A percentile compares a stretch with the other conserved stretches of the same genome.
These are phyloP conservation scores for Blepharisma undulans DNA, from an alignment of 169 alveolate genomes.

Conservation along the genomic window DNA sequence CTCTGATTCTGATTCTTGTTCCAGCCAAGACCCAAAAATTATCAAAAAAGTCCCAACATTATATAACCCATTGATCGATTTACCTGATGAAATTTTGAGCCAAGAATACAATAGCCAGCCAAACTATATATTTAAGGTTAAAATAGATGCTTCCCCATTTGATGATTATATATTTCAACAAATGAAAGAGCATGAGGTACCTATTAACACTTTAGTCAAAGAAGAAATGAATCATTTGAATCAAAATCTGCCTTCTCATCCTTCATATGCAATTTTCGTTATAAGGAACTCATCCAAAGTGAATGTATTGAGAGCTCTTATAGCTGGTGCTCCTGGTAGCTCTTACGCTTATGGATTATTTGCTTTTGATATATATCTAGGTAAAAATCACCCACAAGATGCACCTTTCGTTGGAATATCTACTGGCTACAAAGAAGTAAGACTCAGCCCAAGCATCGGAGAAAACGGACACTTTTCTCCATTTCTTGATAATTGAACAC, in stretches of 20 bases:
- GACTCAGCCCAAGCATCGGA: neutral
- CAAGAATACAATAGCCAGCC: neutral
- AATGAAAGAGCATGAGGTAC: neutral
- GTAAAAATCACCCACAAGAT: constrained; percentile 62
- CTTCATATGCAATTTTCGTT: constrained; percentile 68
- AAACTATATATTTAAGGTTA: no score
- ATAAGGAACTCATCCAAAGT: constrained; percentile 65
- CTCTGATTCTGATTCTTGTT: neutral
- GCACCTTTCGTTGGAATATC: constrained; percentile 66
- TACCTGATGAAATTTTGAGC: neutral
- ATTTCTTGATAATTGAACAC: neutral
- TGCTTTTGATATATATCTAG: constrained; percentile 70
- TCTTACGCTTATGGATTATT: constrained; percentile 81
- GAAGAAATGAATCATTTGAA: neutral
- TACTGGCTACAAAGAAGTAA: neutral
- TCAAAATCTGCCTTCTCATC: constrained; percentile 52
- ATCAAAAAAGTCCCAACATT: no score
- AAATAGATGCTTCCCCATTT: neutral
- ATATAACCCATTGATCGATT: neutral
- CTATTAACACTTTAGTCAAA: neutral
- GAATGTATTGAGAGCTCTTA: constrained; percentile 69
- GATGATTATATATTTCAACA: neutral
- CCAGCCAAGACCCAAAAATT: neutral
- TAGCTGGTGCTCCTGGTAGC: constrained; percentile 75
- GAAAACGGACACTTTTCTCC: neutral